A percentile compares a stretch with the other conserved stretches of the same genome.
Evolutionary conservation across 306 rosid species (phyloP).

Genomic region (Phaseolus lunatus): DNA sequence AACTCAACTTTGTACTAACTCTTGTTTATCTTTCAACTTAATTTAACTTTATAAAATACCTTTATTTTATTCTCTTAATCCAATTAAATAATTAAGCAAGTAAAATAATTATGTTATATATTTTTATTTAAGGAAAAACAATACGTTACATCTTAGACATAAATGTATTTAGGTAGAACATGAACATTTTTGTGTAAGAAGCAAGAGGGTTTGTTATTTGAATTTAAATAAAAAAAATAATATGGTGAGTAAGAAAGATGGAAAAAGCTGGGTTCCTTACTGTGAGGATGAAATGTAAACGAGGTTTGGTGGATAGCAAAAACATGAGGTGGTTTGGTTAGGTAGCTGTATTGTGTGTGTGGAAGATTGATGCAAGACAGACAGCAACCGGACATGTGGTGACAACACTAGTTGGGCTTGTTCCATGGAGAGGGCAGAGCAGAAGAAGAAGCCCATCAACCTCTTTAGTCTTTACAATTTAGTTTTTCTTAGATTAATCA

Average conservation of each 20-base stretch:
- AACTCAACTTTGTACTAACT: no score
- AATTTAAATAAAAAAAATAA: not conserved
- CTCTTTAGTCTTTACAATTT: not conserved
- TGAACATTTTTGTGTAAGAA: not conserved
- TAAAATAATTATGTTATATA: no score
- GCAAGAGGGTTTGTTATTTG: not conserved
- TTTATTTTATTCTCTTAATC: no score
- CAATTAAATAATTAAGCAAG: no score
- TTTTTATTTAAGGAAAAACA: no score
- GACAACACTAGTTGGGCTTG: slow-evolving; percentile 48
- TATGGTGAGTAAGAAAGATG: not conserved
- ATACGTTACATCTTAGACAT: not conserved
- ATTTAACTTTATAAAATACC: no score
- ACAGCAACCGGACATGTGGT: slow-evolving; percentile 38
- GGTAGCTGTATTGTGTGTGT: slow-evolving; percentile 13
- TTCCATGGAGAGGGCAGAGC: not conserved
- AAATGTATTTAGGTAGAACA: not conserved
- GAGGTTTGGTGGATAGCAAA: slow-evolving; percentile 42
- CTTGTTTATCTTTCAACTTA: no score
- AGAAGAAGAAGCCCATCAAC: slow-evolving; percentile 33
- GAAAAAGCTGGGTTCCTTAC: slow-evolving; percentile 7
- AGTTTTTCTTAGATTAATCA: not conserved
- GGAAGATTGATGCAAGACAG: slow-evolving; percentile 20
- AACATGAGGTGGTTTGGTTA: slow-evolving; percentile 37
- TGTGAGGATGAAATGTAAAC: slow-evolving; percentile 24